Percentiles rank a stretch among this genome's conserved stretches.
These are phyloP conservation scores for Cladorrhinum samala DNA, from an alignment of 495 filamentous ascomycete genomes.

Conservation along the genomic window DNA sequence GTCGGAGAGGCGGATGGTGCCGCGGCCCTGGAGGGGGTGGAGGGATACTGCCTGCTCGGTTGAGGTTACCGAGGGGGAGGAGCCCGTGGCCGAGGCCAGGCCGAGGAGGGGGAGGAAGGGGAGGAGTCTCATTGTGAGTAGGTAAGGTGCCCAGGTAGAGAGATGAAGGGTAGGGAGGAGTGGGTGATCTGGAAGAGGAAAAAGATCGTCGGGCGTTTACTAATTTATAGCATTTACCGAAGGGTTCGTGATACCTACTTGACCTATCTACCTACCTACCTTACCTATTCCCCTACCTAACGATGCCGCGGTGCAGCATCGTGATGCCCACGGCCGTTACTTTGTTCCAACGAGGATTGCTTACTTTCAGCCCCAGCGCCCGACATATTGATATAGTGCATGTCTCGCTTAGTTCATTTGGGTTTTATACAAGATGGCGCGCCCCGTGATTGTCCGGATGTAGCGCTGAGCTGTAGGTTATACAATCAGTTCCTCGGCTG, in stretches of 20 bases:
- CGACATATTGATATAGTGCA: neutral
- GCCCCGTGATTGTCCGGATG: neutral
- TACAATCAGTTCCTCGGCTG: neutral
- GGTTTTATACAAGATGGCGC: neutral
- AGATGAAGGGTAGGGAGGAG: neutral
- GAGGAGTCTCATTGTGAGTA: neutral
- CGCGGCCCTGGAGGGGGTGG: neutral
- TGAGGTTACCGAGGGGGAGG: neutral
- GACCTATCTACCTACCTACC: too few species aligned
- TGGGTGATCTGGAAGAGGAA: too few species aligned
- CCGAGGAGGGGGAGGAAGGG: neutral
- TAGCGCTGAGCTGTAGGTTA: constrained; percentile 1
- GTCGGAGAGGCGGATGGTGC: constrained; percentile 4
- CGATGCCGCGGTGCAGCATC: too few species aligned
- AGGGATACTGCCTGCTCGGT: neutral
- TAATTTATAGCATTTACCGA: too few species aligned
- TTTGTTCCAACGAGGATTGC: too few species aligned
- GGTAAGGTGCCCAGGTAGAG: neutral
- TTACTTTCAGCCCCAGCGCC: neutral
- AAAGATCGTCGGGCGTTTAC: too few species aligned
- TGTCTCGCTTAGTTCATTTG: neutral
- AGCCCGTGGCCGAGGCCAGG: neutral
- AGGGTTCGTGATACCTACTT: too few species aligned
- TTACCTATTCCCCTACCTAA: too few species aligned
- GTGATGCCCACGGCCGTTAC: too few species aligned